phyloP scores from a whole-genome alignment of 768 basidiomycete species.

The Boletus subcaerulescens region DNA sequence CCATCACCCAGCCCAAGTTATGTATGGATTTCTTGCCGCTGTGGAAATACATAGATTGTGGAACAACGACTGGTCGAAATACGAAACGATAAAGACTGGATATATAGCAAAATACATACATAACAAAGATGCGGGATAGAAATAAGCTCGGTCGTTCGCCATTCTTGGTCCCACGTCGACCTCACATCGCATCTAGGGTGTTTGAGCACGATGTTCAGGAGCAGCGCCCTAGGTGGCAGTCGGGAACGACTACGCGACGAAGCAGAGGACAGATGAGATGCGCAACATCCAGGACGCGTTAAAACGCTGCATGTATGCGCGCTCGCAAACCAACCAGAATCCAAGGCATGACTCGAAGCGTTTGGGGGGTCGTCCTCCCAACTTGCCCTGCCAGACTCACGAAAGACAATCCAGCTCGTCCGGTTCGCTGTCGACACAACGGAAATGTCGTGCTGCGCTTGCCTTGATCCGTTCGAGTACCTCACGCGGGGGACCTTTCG shows the following conservation, averaged over 20 bases:
- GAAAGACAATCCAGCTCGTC: conserved; percentile 48
- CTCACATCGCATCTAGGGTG: not conserved
- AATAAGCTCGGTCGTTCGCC: not conserved
- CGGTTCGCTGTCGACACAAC: conserved; percentile 34
- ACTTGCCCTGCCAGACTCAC: conserved; percentile 17
- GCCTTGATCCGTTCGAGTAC: conserved; percentile 39
- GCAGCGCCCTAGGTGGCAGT: not conserved
- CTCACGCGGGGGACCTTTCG: conserved; percentile 38
- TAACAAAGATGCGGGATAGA: not conserved
- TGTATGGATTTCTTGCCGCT: not conserved
- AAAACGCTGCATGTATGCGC: not conserved
- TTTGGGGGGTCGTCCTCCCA: too few species aligned
- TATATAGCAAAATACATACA: conserved; percentile 4
- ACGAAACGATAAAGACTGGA: not conserved
- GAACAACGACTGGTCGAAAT: not conserved
- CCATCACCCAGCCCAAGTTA: not conserved
- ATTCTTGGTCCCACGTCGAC: not conserved
- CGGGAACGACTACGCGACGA: not conserved
- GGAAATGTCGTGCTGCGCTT: conserved; percentile 20
- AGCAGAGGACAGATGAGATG: too few species aligned
- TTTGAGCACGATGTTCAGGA: not conserved
- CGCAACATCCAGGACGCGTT: not conserved
- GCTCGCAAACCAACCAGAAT: not conserved
- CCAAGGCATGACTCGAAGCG: not conserved
- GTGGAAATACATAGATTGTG: not conserved